Evolutionary conservation across 2,329 filamentous ascomycete species (phyloP).

Genomic region (Fusarium tricinctum): DNA sequence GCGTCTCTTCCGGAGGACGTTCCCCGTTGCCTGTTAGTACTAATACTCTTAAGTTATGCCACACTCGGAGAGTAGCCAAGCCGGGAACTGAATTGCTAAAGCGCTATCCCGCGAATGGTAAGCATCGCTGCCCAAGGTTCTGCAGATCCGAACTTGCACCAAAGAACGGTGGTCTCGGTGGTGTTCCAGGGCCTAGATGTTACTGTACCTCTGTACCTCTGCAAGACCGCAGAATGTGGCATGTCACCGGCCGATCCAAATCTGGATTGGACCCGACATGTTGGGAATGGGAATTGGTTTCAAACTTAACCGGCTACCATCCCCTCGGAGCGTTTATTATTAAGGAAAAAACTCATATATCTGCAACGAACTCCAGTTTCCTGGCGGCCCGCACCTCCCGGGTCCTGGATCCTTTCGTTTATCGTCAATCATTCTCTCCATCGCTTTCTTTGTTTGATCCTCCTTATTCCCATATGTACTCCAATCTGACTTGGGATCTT

Average conservation of each 20-base stretch:
- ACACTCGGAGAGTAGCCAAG: background rate
- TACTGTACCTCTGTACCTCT: background rate
- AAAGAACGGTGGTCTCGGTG: background rate
- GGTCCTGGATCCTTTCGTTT: conserved; percentile 32
- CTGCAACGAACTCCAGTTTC: conserved; percentile 31
- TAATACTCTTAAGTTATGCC: background rate
- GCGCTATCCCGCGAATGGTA: too few relatives aligned
- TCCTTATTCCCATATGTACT: conserved; percentile 20
- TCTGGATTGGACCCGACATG: conserved; percentile 15
- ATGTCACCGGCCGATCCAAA: conserved; percentile 10
- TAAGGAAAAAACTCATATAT: conserved; percentile 23
- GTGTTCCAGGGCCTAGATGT: background rate
- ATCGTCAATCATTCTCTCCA: conserved; percentile 21
- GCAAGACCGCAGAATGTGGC: background rate
- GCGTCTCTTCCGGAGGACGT: too few relatives aligned
- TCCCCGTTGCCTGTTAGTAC: background rate
- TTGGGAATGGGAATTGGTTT: conserved; percentile 23
- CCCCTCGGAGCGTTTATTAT: conserved; percentile 6
- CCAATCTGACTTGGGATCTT: background rate
- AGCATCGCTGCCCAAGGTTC: too few relatives aligned
- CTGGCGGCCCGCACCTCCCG: conserved; percentile 31
- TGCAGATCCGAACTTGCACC: too few relatives aligned
- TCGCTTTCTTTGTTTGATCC: background rate
- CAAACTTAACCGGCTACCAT: conserved; percentile 6
- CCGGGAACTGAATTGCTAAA: too few relatives aligned